Base-by-base conservation (phyloP, 768 basidiomycete species). In the Kwoniella pini region DNA sequence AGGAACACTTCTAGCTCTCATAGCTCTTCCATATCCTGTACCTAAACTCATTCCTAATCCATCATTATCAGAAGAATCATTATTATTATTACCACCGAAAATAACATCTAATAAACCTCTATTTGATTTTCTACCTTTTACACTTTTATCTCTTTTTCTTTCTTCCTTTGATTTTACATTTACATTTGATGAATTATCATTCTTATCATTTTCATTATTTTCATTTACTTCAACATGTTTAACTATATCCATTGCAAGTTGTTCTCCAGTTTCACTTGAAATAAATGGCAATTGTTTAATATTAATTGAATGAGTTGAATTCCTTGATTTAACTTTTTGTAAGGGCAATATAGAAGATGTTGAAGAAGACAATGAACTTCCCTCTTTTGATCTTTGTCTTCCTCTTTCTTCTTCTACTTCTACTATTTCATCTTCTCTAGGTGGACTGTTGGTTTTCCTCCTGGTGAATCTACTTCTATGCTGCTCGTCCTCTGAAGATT, bases 331-430 rank as follows among this genome's bases (percentile, higher is more conserved):
- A 21, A 44, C 26, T 36, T 59, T 39, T 17, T 51, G 49, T 28
- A 52, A n/a, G 12, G 52, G 57, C 15, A 51, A 28, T 2, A 59
- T 28, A 26, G 51, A 30, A 10, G 39, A 33, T 19, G 52, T 15
- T 15, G 33, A 36, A 48, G 11, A 28, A 17, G 36, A 63, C 66
- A 31, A 31, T 33, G 27, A 24, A 50, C 44, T 68, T 36, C 33
- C 33, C 33, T 36, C 63, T 51, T 67, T 60, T 24, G 60, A 54
- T 48, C 67, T 62, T 17, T 62, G 51, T 49, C 68, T 48, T 44
- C 67, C 64, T 26, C 66, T 26, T 33, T 65, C 66, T 45, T 52
- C 53, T 39, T 63, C 63, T 40, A 60, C 66, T 30, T 63, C 63
- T 36, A 9, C 12, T 5, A 4, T 36, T 28, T 30, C 54, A 50